Conservation (phyloP, 805 yeast genomes). For the Priceomyces carsonii region DNA sequence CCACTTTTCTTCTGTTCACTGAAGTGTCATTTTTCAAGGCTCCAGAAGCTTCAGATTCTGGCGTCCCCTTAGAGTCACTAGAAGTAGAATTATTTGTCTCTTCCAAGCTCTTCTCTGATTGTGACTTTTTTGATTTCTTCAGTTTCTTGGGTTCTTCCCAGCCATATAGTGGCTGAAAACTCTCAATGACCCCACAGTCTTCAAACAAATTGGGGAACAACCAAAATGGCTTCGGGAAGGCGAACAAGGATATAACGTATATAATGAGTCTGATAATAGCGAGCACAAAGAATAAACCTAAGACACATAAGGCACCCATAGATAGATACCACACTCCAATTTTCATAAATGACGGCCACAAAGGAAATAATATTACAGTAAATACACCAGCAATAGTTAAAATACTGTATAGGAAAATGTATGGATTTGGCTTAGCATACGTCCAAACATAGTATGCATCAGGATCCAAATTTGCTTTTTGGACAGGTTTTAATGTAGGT, state of each 20-base stretch:
- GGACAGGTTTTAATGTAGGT: conserved; percentile 59
- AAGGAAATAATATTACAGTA: conserved; percentile 75
- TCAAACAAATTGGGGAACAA: conserved; percentile 93
- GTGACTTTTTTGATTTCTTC: conserved; percentile 22
- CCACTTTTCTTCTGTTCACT: conserved; percentile 31
- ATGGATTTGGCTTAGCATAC: conserved; percentile 71
- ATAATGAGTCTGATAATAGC: conserved; percentile 80
- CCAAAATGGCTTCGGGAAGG: conserved; percentile 83
- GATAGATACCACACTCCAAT: conserved; percentile 89
- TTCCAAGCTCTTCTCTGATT: conserved; percentile 1
- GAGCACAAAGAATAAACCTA: conserved; percentile 71
- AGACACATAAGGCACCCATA: conserved; percentile 68
- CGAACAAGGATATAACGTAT: conserved; percentile 57
- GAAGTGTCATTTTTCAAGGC: conserved; percentile 15
- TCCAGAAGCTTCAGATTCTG: conserved; percentile 11
- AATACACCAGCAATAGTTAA: conserved; percentile 66
- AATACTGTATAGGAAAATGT: conserved; percentile 59
- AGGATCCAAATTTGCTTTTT: conserved; percentile 59
- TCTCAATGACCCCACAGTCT: conserved; percentile 90
- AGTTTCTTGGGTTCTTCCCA: conserved; percentile 58
- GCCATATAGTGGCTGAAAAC: conserved; percentile 86
- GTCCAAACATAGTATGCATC: conserved; percentile 84
- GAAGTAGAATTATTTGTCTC: conserved; percentile 4
- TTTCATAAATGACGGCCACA: conserved; percentile 93
- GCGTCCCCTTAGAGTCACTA: conserved; percentile 4